These are phyloP conservation scores for Pholiota molesta DNA, from an alignment of 768 basidiomycete species.

Conservation along the genomic window DNA sequence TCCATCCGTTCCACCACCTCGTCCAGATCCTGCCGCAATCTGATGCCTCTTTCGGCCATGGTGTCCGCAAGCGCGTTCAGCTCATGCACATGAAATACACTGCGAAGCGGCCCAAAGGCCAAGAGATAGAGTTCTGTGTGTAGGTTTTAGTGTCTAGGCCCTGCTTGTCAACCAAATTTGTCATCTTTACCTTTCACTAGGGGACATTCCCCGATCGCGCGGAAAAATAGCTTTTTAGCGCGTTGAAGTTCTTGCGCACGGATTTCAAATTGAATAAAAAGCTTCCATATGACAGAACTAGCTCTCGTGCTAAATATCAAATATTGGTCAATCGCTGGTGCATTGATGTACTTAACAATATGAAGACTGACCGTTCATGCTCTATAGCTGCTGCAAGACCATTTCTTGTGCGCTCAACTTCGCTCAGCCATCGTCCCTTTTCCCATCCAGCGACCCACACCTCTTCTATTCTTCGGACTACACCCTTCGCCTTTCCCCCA, in stretches of 20 bases:
- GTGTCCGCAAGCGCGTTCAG: constrained; percentile 64
- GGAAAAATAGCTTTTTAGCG: constrained; percentile 75
- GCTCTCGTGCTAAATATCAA: constrained; percentile 54
- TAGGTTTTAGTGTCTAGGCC: constrained; percentile 4
- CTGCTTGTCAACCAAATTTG: not conserved
- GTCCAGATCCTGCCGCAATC: constrained; percentile 65
- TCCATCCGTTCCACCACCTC: constrained; percentile 49
- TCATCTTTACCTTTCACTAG: constrained; percentile 62
- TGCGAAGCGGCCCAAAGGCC: constrained; percentile 73
- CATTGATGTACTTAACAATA: no score
- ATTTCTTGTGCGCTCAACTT: constrained; percentile 70
- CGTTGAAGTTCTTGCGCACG: constrained; percentile 54
- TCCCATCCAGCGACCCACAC: constrained; percentile 86
- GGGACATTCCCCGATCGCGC: constrained; percentile 77
- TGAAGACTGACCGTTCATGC: constrained; percentile 59
- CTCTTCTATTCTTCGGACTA: constrained; percentile 63
- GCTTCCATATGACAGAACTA: constrained; percentile 71
- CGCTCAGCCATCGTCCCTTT: constrained; percentile 66
- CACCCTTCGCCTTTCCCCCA: constrained; percentile 50
- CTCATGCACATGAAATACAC: constrained; percentile 62
- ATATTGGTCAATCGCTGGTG: no score
- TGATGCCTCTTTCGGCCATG: constrained; percentile 77
- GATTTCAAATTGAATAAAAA: constrained; percentile 81
- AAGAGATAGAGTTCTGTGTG: constrained; percentile 71
- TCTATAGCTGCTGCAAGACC: constrained; percentile 65